Conservation (phyloP, 2,329 filamentous ascomycete species). For the Pseudogymnoascus sp. region DNA sequence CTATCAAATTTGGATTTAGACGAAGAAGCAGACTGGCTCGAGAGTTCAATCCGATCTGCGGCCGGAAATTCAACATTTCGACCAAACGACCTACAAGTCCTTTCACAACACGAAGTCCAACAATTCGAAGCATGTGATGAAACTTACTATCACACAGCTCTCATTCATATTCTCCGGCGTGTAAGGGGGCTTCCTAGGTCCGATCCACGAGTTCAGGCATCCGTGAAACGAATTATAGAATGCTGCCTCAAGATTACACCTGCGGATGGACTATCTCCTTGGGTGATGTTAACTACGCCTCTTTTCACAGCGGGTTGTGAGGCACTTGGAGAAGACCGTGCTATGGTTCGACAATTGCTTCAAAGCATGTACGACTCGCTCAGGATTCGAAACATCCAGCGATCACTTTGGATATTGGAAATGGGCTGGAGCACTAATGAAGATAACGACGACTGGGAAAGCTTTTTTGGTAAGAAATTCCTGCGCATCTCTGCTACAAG, state of each 20-base stretch:
- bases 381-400: conserved; percentile 35
- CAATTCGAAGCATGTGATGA: conserved; percentile 35
- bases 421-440: conserved; percentile 27
- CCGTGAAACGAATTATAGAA: conserved; percentile 31
- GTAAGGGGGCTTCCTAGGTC: conserved; percentile 26
- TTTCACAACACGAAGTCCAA: conserved; percentile 19
- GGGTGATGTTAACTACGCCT: conserved; percentile 36
- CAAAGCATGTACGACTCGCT: conserved; percentile 32
- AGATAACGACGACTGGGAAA: conserved; percentile 33
- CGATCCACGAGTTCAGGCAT: conserved; percentile 12
- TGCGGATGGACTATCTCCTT: conserved; percentile 33
- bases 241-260: conserved; percentile 33
- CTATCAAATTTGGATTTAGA: conserved; percentile 20
- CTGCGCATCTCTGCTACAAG: neutral
- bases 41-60: conserved; percentile 29
- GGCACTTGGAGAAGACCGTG: conserved; percentile 31
- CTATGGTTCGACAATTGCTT: conserved; percentile 29
- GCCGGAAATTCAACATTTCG: conserved; percentile 32
- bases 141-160: conserved; percentile 36
- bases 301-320: conserved; percentile 38
- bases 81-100: conserved; percentile 15
- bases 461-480: conserved; percentile 29
- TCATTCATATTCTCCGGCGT: conserved; percentile 36
- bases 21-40: conserved; percentile 29
- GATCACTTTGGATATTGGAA: conserved; percentile 35